Evolutionary conservation across 2,329 filamentous ascomycete species (phyloP).

Genomic region (Xylariaceae sp.): DNA sequence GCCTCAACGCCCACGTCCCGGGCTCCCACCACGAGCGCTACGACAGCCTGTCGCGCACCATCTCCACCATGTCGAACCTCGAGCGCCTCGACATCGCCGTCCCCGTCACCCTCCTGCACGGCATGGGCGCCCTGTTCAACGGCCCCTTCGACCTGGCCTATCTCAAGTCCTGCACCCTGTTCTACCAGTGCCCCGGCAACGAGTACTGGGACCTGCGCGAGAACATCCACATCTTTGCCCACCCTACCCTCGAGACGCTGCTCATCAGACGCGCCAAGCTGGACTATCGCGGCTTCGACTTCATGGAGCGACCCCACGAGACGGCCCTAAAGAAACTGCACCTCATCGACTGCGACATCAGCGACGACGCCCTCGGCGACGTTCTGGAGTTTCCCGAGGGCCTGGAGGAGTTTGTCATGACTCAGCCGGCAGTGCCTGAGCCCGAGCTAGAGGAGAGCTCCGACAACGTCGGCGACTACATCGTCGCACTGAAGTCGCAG

Average conservation of each 20-base stretch:
- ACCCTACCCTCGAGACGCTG: conserved; percentile 39
- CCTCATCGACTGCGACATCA: conserved; percentile 44
- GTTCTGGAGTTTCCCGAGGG: conserved; percentile 36
- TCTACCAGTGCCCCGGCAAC: conserved; percentile 36
- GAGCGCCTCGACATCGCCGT: conserved; percentile 39
- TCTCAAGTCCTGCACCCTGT: conserved; percentile 38
- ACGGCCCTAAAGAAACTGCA: conserved; percentile 36
- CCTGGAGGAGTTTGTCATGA: conserved; percentile 40
- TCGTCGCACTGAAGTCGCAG: conserved; percentile 34
- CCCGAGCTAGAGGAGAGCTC: conserved; percentile 40
- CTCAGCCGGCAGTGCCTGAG: conserved; percentile 30
- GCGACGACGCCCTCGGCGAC: conserved; percentile 33
- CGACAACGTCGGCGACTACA: conserved; percentile 39
- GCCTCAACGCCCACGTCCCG: conserved; percentile 29
- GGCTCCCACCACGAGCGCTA: conserved; percentile 27
- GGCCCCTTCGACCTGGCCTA: conserved; percentile 43
- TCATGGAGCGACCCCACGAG: conserved; percentile 38
- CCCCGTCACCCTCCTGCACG: conserved; percentile 34
- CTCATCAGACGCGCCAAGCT: conserved; percentile 37
- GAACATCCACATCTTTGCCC: conserved; percentile 44
- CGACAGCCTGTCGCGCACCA: conserved; percentile 37
- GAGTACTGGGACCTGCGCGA: conserved; percentile 43
- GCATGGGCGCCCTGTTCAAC: conserved; percentile 42
- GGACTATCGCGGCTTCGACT: conserved; percentile 39
- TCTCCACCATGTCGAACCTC: conserved; percentile 43